phyloP scores from a whole-genome alignment of 1,139 yeast genomes.

The Yamadazyma oceani region DNA sequence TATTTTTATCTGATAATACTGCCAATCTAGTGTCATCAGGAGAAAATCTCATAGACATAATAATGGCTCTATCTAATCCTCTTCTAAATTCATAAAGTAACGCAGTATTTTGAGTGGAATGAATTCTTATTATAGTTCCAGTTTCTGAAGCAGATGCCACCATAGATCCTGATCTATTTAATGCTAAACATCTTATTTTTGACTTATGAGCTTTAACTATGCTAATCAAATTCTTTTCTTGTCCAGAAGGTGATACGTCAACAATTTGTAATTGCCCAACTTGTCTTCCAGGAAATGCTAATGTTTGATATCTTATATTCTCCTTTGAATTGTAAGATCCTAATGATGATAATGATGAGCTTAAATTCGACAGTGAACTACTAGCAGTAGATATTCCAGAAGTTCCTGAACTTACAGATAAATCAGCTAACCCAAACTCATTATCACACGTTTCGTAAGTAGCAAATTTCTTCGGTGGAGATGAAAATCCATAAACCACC shows the following conservation, averaged over 20 bases:
- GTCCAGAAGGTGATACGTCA: slow-evolving; percentile 62
- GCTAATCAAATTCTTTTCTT: slow-evolving; percentile 60
- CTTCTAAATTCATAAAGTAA: slow-evolving; percentile 80
- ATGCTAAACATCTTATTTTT: slow-evolving; percentile 61
- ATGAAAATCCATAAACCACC: slow-evolving; percentile 73
- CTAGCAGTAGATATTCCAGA: slow-evolving; percentile 8
- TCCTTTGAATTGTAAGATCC: slow-evolving; percentile 18
- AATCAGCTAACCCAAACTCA: slow-evolving; percentile 66
- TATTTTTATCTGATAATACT: slow-evolving; percentile 83
- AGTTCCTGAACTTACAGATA: slow-evolving; percentile 37
- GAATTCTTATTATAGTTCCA: slow-evolving; percentile 83
- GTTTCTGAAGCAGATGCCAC: slow-evolving; percentile 86
- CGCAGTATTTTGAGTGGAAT: slow-evolving; percentile 72
- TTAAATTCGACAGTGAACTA: slow-evolving; percentile 7
- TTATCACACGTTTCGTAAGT: slow-evolving; percentile 73
- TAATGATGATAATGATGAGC: slow-evolving; percentile 19
- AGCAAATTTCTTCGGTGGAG: slow-evolving; percentile 72
- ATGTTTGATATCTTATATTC: slow-evolving; percentile 41
- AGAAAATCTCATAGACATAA: slow-evolving; percentile 82
- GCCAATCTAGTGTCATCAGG: slow-evolving; percentile 77
- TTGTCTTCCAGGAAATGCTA: slow-evolving; percentile 73
- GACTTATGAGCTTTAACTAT: slow-evolving; percentile 85
- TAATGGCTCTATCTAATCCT: slow-evolving; percentile 79
- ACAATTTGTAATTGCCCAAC: slow-evolving; percentile 80
- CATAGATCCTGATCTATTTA: slow-evolving; percentile 73